phyloP scores from a whole-genome alignment of 371 early-diverging fungal genomes.

The Lichtheimia corymbifera region DNA sequence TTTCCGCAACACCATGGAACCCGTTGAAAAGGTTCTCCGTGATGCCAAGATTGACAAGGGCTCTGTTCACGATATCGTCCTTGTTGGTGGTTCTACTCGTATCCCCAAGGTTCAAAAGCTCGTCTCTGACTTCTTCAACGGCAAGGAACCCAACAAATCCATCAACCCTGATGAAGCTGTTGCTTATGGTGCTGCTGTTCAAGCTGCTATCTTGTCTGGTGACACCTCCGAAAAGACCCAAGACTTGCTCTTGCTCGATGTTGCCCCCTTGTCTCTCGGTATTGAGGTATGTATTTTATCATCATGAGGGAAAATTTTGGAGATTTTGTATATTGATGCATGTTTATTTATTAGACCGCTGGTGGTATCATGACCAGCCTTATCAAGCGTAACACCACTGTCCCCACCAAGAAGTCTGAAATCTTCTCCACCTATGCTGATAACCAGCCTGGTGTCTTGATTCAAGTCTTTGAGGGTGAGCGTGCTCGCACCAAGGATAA shows the following conservation, averaged over 20 bases:
- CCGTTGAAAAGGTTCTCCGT: constrained; percentile 81
- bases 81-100: constrained; percentile 99
- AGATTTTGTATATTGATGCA: too few species aligned
- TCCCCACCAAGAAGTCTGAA: constrained; percentile 91
- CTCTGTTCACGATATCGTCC: constrained; percentile 93
- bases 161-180: constrained; percentile 97
- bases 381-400: constrained; percentile 87
- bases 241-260: constrained; percentile 83
- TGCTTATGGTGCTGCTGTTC: constrained; percentile 96
- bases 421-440: constrained; percentile 95
- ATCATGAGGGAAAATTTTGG: too few species aligned
- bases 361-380: constrained; percentile 83
- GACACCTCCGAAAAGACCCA: constrained; percentile 66
- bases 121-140: constrained; percentile 93
- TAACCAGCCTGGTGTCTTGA: constrained; percentile 91
- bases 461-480: constrained; percentile 95
- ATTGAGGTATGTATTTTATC: constrained; percentile 55
- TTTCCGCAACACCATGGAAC: constrained; percentile 85
- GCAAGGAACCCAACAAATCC: constrained; percentile 86
- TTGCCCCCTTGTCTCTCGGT: constrained; percentile 89
- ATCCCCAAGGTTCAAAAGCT: constrained; percentile 99
- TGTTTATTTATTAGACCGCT: constrained; percentile 64
- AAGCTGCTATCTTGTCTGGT: constrained; percentile 84
- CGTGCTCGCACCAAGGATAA: constrained; percentile 91
- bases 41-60: constrained; percentile 95